Evolutionary conservation across 768 basidiomycete genomes (phyloP).

Genomic region (Panellus pusillus): DNA sequence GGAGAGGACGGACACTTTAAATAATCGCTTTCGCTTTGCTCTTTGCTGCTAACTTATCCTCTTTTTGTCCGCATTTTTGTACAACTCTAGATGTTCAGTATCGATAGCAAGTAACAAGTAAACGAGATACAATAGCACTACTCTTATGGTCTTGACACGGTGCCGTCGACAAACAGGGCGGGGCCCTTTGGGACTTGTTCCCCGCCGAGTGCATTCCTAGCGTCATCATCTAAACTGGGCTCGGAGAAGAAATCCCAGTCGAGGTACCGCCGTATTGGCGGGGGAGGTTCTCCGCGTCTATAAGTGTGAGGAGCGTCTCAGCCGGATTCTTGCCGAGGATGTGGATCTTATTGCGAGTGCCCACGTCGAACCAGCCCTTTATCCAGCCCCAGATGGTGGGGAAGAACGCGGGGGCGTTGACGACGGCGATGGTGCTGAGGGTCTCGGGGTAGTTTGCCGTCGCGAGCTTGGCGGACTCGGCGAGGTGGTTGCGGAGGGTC

Average conservation of each 20-base stretch:
- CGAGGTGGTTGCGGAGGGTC: slow-evolving; percentile 67
- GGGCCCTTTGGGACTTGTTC: slow-evolving; percentile 57
- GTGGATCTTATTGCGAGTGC: slow-evolving; percentile 75
- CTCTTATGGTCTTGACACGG: slow-evolving; percentile 28
- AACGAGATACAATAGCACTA: background rate
- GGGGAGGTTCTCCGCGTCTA: slow-evolving; percentile 53
- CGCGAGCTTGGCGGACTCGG: slow-evolving; percentile 71
- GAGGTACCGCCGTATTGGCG: slow-evolving; percentile 72
- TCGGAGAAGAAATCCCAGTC: slow-evolving; percentile 70
- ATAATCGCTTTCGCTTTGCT: too few relatives aligned
- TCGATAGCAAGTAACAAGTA: background rate
- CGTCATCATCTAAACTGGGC: slow-evolving; percentile 60
- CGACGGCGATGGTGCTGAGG: slow-evolving; percentile 60
- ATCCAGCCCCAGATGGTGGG: slow-evolving; percentile 84
- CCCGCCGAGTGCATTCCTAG: slow-evolving; percentile 43
- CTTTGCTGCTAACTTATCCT: too few relatives aligned
- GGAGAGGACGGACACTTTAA: too few relatives aligned
- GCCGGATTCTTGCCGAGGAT: slow-evolving; percentile 66
- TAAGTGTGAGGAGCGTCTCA: slow-evolving; percentile 48
- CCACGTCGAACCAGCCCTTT: slow-evolving; percentile 83
- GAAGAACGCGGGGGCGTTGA: slow-evolving; percentile 84
- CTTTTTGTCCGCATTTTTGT: too few relatives aligned
- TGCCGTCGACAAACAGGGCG: slow-evolving; percentile 47
- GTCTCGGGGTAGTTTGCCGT: slow-evolving; percentile 86
- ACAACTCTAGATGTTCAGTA: too few relatives aligned